Percentiles rank a stretch among this genome's conserved stretches.
These are phyloP conservation scores for Cyberlindnera meyerae DNA, from an alignment of 805 yeast species.

Conservation along the genomic window DNA sequence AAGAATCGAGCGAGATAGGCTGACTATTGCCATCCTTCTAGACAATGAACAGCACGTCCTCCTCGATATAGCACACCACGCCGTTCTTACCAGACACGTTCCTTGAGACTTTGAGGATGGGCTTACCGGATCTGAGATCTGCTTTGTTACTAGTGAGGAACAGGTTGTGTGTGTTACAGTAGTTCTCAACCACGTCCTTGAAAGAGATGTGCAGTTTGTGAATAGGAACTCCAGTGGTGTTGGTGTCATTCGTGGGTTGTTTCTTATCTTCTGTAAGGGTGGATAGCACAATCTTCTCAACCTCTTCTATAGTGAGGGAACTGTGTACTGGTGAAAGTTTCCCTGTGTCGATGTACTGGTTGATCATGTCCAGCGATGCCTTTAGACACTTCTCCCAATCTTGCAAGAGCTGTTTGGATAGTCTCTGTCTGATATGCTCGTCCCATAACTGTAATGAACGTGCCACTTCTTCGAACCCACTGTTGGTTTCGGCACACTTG, in stretches of 20 bases:
- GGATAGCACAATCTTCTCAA: no score
- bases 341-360: conserved; percentile 24
- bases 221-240: conserved; percentile 37
- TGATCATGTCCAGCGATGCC: conserved; percentile 30
- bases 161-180: conserved; percentile 48
- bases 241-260: conserved; percentile 5
- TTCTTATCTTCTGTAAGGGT: not conserved
- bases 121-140: conserved; percentile 34
- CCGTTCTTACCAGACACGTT: conserved; percentile 31
- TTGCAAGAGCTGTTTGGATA: no score
- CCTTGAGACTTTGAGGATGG: conserved; percentile 38
- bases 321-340: conserved; percentile 9
- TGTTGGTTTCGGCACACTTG: not conserved
- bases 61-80: conserved; percentile 45
- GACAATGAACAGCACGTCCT: conserved; percentile 60
- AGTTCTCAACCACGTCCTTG: conserved; percentile 60
- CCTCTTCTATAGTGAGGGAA: conserved; percentile 1
- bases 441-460: not conserved
- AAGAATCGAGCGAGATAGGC: conserved; percentile 36
- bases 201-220: conserved; percentile 44
- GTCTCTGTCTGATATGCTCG: no score
- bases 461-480: conserved; percentile 1
- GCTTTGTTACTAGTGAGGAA: conserved; percentile 17
- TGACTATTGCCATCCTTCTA: conserved; percentile 29
- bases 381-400: no score